These are phyloP conservation scores for Gelatoporia subvermispora DNA, from an alignment of 768 basidiomycete species.

Conservation along the genomic window DNA sequence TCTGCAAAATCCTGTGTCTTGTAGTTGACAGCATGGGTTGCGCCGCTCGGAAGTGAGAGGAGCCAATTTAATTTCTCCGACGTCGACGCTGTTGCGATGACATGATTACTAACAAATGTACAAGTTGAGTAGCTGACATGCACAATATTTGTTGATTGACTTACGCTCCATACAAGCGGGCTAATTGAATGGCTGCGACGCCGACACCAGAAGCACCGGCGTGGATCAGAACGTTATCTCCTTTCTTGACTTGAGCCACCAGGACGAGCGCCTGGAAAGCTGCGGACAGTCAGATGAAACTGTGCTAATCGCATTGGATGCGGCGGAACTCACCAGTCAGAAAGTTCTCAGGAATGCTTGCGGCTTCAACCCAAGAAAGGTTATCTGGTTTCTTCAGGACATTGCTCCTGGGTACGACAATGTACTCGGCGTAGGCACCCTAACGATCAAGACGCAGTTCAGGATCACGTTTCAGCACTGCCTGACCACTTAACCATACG, in stretches of 20 bases:
- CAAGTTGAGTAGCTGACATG: constrained; percentile 3
- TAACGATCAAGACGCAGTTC: constrained; percentile 21
- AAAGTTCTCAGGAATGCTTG: constrained; percentile 84
- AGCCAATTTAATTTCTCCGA: constrained; percentile 79
- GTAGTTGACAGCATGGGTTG: constrained; percentile 81
- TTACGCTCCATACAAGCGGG: constrained; percentile 69
- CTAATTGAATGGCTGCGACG: constrained; percentile 82
- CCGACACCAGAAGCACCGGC: constrained; percentile 92
- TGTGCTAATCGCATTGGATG: background rate
- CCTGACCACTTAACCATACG: constrained; percentile 21
- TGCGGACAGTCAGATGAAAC: constrained; percentile 14
- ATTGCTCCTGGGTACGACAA: constrained; percentile 60
- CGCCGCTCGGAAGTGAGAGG: constrained; percentile 56
- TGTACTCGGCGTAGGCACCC: constrained; percentile 91
- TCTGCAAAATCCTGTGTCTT: constrained; percentile 77
- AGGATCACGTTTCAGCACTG: background rate
- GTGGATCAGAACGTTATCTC: constrained; percentile 80
- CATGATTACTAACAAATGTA: constrained; percentile 42
- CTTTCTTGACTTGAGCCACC: constrained; percentile 61
- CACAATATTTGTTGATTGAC: constrained; percentile 25
- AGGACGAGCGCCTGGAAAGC: constrained; percentile 64
- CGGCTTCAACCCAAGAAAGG: constrained; percentile 80
- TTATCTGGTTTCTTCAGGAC: constrained; percentile 69
- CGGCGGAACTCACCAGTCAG: constrained; percentile 58
- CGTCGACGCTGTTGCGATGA: constrained; percentile 84